These are phyloP conservation scores for Cyanidioschyzon merolae DNA, from an alignment of 23 red algal species.

Conservation along the genomic window DNA sequence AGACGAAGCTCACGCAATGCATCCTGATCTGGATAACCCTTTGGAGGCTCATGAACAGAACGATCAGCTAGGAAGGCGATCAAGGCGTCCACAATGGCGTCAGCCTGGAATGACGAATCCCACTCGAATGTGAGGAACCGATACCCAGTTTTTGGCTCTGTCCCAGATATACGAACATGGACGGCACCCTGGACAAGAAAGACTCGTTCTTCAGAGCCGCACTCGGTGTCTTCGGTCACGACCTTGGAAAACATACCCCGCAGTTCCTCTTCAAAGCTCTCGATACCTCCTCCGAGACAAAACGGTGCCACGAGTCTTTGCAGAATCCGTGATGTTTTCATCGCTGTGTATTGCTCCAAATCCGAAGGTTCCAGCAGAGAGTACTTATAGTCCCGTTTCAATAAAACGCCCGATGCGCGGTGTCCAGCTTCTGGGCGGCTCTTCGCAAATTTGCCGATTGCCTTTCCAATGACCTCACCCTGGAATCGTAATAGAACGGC, in stretches of 20 bases:
- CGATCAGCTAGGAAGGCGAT: not conserved
- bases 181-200: not conserved
- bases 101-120: constrained; percentile 24
- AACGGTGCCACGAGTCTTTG: constrained; percentile 59
- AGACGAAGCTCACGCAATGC: constrained; percentile 28
- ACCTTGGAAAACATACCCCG: constrained; percentile 45
- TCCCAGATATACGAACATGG: not conserved
- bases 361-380: constrained; percentile 67
- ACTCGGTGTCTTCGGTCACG: constrained; percentile 1
- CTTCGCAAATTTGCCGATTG: constrained; percentile 67
- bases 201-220: not conserved
- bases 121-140: constrained; percentile 23
- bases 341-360: constrained; percentile 64
- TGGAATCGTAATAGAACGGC: constrained; percentile 63
- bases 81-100: constrained; percentile 28
- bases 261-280: constrained; percentile 52
- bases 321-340: constrained; percentile 60
- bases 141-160: constrained; percentile 8
- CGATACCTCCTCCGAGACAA: constrained; percentile 27
- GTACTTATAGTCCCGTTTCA: constrained; percentile 82
- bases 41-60: not conserved
- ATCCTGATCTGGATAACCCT: not conserved
- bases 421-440: constrained; percentile 41
- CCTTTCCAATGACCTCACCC: constrained; percentile 61
- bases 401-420: constrained; percentile 59